Percentiles rank a stretch among this genome's conserved stretches.
Conservation (phyloP, 2,329 filamentous ascomycete genomes). For the Aureobasidium melanogenum region DNA sequence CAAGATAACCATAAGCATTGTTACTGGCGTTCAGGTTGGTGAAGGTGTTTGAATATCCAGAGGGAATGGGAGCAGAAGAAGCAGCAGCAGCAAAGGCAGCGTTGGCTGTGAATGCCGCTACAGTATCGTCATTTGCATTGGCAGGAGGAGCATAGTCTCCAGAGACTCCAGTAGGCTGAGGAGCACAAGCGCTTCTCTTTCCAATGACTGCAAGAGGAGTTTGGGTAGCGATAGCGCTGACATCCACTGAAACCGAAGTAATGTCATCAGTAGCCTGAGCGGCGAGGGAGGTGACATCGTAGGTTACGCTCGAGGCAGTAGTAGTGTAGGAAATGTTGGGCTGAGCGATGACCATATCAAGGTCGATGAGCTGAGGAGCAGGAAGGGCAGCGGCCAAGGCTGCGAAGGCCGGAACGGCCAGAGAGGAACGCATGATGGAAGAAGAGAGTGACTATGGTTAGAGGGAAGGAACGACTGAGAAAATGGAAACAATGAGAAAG, state of each 20-base stretch:
- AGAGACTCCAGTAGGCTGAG: constrained; percentile 13
- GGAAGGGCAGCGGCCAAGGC: constrained; percentile 16
- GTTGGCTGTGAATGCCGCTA: constrained; percentile 14
- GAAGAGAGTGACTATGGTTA: not conserved
- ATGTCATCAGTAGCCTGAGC: constrained; percentile 16
- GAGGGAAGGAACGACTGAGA: not conserved
- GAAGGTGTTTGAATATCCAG: constrained; percentile 17
- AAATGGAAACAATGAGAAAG: not conserved
- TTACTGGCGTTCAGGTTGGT: constrained; percentile 14
- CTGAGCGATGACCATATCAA: constrained; percentile 17
- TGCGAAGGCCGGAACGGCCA: constrained; percentile 3
- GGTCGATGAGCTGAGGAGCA: constrained; percentile 16
- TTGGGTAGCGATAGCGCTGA: not conserved
- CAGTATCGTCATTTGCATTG: constrained; percentile 13
- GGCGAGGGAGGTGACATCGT: constrained; percentile 17
- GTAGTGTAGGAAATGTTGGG: constrained; percentile 11
- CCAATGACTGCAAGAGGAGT: not conserved
- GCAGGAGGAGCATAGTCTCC: constrained; percentile 2
- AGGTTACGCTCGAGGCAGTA: constrained; percentile 17
- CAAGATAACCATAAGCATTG: constrained; percentile 15
- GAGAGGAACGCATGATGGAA: not conserved
- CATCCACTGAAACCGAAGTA: constrained; percentile 7
- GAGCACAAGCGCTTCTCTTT: constrained; percentile 13
- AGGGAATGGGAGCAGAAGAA: constrained; percentile 11
- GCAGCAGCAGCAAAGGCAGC: constrained; percentile 16